These are phyloP conservation scores for Neonectria ditissima DNA, from an alignment of 2,329 filamentous ascomycete genomes.

Conservation along the genomic window DNA sequence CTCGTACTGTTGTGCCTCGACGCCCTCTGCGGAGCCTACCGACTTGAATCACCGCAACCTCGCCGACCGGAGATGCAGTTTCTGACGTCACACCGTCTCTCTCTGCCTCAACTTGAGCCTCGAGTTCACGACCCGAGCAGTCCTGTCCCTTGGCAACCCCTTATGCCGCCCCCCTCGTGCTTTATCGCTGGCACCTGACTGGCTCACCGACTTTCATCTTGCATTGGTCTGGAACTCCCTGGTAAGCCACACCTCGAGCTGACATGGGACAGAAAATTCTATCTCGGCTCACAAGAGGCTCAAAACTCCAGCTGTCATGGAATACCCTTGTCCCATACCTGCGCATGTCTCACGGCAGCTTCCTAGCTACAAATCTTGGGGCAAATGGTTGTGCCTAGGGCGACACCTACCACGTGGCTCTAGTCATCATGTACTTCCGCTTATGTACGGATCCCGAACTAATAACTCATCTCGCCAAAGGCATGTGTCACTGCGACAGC, in stretches of 20 bases:
- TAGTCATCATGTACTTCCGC: conserved; percentile 34
- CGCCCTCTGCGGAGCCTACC: background rate
- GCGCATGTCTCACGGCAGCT: conserved; percentile 37
- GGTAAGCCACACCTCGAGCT: conserved; percentile 17
- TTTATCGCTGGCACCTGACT: conserved; percentile 39
- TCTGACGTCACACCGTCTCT: conserved; percentile 37
- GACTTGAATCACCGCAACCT: background rate
- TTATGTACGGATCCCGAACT: conserved; percentile 35
- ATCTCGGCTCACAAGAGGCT: conserved; percentile 18
- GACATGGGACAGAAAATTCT: conserved; percentile 28
- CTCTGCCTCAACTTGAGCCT: conserved; percentile 3
- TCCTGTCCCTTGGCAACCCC: conserved; percentile 8
- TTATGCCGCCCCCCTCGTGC: conserved; percentile 33
- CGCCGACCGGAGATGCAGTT: background rate
- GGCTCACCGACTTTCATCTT: conserved; percentile 28
- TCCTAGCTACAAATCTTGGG: conserved; percentile 31
- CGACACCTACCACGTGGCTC: conserved; percentile 42
- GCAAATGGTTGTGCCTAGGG: conserved; percentile 26
- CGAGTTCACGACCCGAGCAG: conserved; percentile 31
- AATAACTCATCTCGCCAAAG: conserved; percentile 30
- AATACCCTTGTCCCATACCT: conserved; percentile 31
- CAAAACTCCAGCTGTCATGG: conserved; percentile 17
- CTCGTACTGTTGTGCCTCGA: too few relatives aligned
- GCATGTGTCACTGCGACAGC: conserved; percentile 30
- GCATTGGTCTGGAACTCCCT: conserved; percentile 16